These are phyloP conservation scores for Neltuma alba DNA, from an alignment of 306 rosid species.

Conservation along the genomic window DNA sequence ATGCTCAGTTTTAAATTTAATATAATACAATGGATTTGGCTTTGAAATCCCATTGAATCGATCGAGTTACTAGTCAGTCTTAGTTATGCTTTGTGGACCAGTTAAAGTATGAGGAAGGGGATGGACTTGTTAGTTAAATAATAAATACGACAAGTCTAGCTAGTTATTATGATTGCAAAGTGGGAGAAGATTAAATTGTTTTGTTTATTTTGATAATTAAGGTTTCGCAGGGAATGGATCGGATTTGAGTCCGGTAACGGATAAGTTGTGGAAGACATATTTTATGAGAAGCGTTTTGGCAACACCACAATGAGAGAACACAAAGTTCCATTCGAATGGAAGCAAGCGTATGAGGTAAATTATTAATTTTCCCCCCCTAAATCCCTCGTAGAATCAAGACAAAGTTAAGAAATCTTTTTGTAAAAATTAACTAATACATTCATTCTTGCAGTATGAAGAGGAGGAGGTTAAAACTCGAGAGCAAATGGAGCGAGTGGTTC, in stretches of 20 bases:
- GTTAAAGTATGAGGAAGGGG: conserved; percentile 2
- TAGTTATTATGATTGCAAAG: too few relatives aligned
- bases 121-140: neutral
- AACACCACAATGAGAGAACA: neutral
- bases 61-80: neutral
- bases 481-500: neutral
- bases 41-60: too few relatives aligned
- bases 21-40: neutral
- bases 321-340: neutral
- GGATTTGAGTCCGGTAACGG: neutral
- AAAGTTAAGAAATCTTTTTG: neutral
- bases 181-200: too few relatives aligned
- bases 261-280: conserved; percentile 8
- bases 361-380: neutral
- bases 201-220: neutral
- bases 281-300: neutral
- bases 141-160: neutral
- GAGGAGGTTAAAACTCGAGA: neutral
- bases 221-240: neutral
- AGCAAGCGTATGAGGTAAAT: neutral
- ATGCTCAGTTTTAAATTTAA: neutral
- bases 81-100: neutral
- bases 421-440: too few relatives aligned
- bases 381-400: neutral
- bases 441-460: neutral